phyloP scores from a whole-genome alignment of 306 rosid species.

The Pterocarpus santalinus region DNA sequence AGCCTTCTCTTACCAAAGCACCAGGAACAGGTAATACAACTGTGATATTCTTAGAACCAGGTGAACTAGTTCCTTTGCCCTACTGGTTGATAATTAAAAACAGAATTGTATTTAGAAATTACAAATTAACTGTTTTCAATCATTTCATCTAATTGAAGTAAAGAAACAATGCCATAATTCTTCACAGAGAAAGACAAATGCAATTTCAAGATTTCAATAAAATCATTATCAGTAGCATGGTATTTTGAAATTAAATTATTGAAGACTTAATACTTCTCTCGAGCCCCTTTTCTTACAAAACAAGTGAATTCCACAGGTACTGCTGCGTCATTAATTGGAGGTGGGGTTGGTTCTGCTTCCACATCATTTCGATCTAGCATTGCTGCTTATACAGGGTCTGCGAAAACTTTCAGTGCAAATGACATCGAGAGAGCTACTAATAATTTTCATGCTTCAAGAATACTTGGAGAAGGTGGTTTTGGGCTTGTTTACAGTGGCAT shows the following conservation, averaged over 20 bases:
- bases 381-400: constrained; percentile 73
- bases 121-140: background rate
- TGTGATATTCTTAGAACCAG: constrained; percentile 14
- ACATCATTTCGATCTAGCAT: constrained; percentile 78
- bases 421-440: constrained; percentile 79
- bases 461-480: constrained; percentile 96
- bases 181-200: background rate
- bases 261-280: background rate
- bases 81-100: constrained; percentile 20
- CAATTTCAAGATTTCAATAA: constrained; percentile 2
- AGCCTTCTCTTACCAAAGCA: constrained; percentile 64
- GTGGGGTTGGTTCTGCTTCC: constrained; percentile 65
- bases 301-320: constrained; percentile 53
- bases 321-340: constrained; percentile 60
- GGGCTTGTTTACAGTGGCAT: constrained; percentile 82
- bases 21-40: constrained; percentile 77
- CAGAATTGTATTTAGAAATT: background rate
- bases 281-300: constrained; percentile 1
- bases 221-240: background rate
- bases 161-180: background rate
- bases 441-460: constrained; percentile 65
- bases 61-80: constrained; percentile 21
- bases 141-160: constrained; percentile 1
- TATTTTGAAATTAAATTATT: constrained; percentile 14
- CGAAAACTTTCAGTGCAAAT: constrained; percentile 68